phyloP scores from a whole-genome alignment of 140 eudicot genomes.

The Oenanthe javanica region DNA sequence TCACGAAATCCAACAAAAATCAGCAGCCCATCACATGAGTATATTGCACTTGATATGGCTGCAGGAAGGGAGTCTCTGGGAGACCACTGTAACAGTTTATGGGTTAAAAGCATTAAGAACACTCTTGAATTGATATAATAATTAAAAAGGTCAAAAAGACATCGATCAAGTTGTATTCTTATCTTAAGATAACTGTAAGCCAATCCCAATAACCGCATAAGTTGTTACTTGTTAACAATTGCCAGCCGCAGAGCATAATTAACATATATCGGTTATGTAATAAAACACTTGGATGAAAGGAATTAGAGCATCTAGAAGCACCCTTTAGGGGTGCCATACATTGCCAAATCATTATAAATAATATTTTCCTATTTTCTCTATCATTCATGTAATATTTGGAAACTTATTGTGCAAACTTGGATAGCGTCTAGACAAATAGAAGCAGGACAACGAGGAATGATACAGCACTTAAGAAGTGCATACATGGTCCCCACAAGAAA shows the following conservation, averaged over 20 bases:
- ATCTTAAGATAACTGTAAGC: not conserved
- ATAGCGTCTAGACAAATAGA: no score
- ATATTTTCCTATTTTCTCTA: not conserved
- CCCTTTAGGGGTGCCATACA: not conserved
- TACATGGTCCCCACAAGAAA: not conserved
- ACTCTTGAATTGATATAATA: not conserved
- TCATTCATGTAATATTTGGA: not conserved
- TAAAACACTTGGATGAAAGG: not conserved
- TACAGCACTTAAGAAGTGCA: not conserved
- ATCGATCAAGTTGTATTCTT: not conserved
- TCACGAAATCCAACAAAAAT: slow-evolving; percentile 62
- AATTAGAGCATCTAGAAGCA: not conserved
- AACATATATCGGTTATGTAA: not conserved
- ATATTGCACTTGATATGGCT: slow-evolving; percentile 60
- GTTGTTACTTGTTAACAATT: not conserved
- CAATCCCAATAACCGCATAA: not conserved
- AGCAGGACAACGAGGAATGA: no score
- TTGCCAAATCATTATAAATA: not conserved
- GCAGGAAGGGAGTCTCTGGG: slow-evolving; percentile 69
- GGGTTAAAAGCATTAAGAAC: not conserved
- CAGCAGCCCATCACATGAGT: slow-evolving; percentile 67
- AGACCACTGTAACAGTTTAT: slow-evolving; percentile 49
- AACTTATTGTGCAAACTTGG: not conserved
- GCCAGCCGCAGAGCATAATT: not conserved
- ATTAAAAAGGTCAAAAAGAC: not conserved